Base-by-base conservation (phyloP, 345 rosid genomes). In the Hibiscus tridactylites region DNA sequence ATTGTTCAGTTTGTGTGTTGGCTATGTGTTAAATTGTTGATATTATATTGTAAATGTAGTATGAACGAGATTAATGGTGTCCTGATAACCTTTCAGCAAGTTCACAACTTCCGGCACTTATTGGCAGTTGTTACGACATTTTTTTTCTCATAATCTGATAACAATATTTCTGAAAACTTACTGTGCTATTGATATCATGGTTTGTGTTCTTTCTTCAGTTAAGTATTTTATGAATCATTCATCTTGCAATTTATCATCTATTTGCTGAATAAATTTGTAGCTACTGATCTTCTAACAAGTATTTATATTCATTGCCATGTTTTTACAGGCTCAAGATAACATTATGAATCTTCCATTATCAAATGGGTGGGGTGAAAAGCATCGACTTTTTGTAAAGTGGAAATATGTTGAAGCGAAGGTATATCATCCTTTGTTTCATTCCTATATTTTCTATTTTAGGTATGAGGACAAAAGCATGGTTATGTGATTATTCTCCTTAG, bases 341-440 rank as follows among this genome's bases (percentile, higher is more conserved):
- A 72, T 92, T 11, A 87, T 86, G 91, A 92, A 86, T 82, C 96
- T 89, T 85, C 93, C 88, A 15, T 78, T 95, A 72, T 76, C 90
- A 72, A 90, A 88, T 83, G 97, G 92, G 12, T 95, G 97, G 97
- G 97, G 97, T 46, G 92, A 85, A 76, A 95, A 92, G 79, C 99
- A 95, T 81, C 81, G 74, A 44, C 86, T 83, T 70, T 95, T 85
- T 46, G 85, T 96, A 29, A 89, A 92, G 79, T 95, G 99, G 99
- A 92, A 92, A 81, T 85, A 87, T 74, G 79, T 81, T 74, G 97
- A 95, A 79, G 88, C 97, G 31, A 92, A 84, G 98, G 99, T 96
- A 28, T 24, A n/a, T 12, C 66, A 60, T 60, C 19, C 19, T 59
- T 95, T 15, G 52, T 21, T 60, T 9, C 72, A 33, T 75, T 28